Evolutionary conservation across 495 filamentous ascomycete species (phyloP).

Genomic region (Penicillium steckii): DNA sequence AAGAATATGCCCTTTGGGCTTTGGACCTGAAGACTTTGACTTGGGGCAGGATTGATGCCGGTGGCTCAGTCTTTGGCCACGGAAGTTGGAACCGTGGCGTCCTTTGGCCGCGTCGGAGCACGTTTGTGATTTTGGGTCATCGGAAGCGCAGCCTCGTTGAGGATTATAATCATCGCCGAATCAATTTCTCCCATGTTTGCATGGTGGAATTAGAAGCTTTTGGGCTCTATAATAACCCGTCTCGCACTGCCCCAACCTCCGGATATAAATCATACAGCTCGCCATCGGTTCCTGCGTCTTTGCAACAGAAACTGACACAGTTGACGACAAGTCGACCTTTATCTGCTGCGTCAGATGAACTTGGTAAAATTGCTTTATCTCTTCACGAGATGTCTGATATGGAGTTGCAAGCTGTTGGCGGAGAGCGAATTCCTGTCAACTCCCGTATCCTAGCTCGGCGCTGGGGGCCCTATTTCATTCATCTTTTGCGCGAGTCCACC

Average conservation of each 20-base stretch:
- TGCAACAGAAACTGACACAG: conserved; percentile 57
- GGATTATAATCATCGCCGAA: conserved; percentile 95
- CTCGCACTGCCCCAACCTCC: conserved; percentile 70
- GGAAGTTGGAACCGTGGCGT: conserved; percentile 97
- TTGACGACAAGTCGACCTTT: conserved; percentile 65
- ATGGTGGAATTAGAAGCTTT: conserved; percentile 97
- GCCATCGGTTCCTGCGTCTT: conserved; percentile 55
- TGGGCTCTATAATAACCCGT: conserved; percentile 92
- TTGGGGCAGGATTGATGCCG: conserved; percentile 94
- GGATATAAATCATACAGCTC: conserved; percentile 79
- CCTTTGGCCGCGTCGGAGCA: conserved; percentile 87
- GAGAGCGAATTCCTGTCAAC: conserved; percentile 91
- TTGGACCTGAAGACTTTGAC: conserved; percentile 82
- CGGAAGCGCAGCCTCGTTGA: conserved; percentile 92
- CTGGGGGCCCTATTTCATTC: conserved; percentile 95
- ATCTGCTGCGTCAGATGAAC: conserved; percentile 71
- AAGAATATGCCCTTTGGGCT: conserved; percentile 97
- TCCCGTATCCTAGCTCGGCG: conserved; percentile 80
- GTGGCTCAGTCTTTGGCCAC: conserved; percentile 89
- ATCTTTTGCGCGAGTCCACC: conserved; percentile 75
- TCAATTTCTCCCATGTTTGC: conserved; percentile 95
- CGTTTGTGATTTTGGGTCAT: conserved; percentile 93
- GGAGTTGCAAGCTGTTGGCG: conserved; percentile 87
- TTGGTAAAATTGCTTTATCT: conserved; percentile 76
- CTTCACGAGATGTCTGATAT: conserved; percentile 91